Evolutionary conservation across 139 green algal genomes (phyloP).

Genomic region (Protoeuglena noctilucae): DNA sequence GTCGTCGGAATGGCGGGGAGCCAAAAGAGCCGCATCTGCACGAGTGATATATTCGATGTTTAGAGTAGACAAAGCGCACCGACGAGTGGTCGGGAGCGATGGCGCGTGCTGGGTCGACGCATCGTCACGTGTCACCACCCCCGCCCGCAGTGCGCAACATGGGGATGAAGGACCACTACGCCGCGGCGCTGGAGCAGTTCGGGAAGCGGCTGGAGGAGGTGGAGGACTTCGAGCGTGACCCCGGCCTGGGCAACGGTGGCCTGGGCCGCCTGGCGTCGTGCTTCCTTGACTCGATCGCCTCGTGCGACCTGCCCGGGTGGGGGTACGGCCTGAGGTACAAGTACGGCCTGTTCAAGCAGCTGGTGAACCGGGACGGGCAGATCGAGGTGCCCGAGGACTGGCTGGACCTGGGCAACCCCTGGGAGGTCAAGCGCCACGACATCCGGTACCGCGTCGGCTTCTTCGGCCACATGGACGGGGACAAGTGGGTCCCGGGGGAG

Average conservation of each 20-base stretch:
- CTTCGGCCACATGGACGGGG: constrained; percentile 37
- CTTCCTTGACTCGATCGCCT: constrained; percentile 97
- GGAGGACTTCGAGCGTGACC: constrained; percentile 50
- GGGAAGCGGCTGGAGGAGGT: constrained; percentile 22
- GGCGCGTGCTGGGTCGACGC: too few species aligned
- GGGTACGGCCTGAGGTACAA: constrained; percentile 97
- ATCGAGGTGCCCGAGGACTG: constrained; percentile 86
- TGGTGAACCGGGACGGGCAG: constrained; percentile 38
- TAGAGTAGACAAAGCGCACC: too few species aligned
- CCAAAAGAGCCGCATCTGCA: too few species aligned
- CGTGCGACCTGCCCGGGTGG: constrained; percentile 86
- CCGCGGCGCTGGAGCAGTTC: constrained; percentile 31
- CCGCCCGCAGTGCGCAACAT: constrained; percentile 90
- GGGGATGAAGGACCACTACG: constrained; percentile 66
- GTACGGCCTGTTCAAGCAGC: constrained; percentile 97
- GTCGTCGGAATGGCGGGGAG: too few species aligned
- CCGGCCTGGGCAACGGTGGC: constrained; percentile 93
- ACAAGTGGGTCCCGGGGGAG: constrained; percentile 46
- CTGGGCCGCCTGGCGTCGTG: constrained; percentile 90
- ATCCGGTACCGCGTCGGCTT: constrained; percentile 54
- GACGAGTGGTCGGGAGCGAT: too few species aligned
- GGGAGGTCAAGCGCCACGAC: constrained; percentile 51
- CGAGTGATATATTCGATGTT: too few species aligned
- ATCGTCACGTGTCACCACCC: too few species aligned
- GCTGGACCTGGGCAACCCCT: constrained; percentile 88